Evolutionary conservation across 2,329 filamentous ascomycete genomes (phyloP), one percentile per base, ranked within the genome.

Genomic region (Dactylellina drechsleri): DNA sequence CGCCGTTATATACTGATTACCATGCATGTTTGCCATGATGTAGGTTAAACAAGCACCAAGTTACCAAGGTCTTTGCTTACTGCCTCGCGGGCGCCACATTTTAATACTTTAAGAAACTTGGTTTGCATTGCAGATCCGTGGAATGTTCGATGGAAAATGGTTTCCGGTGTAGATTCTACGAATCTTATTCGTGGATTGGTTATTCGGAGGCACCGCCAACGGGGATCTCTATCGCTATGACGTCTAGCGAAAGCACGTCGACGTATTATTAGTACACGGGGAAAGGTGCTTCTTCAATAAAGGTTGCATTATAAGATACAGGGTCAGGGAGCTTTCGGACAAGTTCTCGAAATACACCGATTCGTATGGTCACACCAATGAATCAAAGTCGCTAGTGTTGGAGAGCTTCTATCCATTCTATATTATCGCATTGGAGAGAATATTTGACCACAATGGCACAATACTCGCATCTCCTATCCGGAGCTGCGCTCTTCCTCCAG

Each of bases 51-150:
- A 36, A n/a, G n/a, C n/a, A n/a, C n/a, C n/a, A n/a, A 47, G 56
- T 20, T 16, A 47, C 18, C 28, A 36, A 47, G 40, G 36, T 31
- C 59, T 64, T 36, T 10, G 31, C 5, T 7, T 10, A 47, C 47
- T 53, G 59, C 45, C 28, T 53, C 47, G 26, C 47, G 31, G 49
- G 61, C 49, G 61, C 61, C 50, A 64, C 60, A 45, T 20, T 12
- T 5, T n/a, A 23, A n/a, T 3, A 31, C 26, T 10, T 8, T 16
- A 8, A 45, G 56, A 56, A 60, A 60, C 50, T 47, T 65, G 61
- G 59, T 62, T 62, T 41, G 16, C 7, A 31, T 62, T 41, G 16
- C 2, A 18, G 20, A 23, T 15, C 31, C 13, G 16, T 49, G 18
- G 58, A 26, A 59, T 23, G 20, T 13, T 26, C 45, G 5, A 18